These are phyloP conservation scores for Roridomyces roridus DNA, from an alignment of 768 basidiomycete species.

Conservation along the genomic window DNA sequence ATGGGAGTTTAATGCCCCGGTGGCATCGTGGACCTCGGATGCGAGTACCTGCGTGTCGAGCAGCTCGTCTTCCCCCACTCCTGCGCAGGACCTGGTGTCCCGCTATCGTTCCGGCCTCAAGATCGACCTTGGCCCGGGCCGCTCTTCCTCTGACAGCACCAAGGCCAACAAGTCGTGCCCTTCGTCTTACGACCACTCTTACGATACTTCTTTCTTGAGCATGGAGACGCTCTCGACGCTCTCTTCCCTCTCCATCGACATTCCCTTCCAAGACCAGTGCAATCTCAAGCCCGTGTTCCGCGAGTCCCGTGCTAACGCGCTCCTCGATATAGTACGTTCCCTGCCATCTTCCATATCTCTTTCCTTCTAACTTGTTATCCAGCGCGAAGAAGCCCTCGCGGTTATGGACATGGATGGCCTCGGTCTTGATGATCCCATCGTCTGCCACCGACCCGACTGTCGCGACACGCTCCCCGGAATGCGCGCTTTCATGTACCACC, in stretches of 20 bases:
- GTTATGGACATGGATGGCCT: conserved; percentile 31
- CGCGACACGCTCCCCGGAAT: conserved; percentile 28
- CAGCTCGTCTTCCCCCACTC: conserved; percentile 31
- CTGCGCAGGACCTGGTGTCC: conserved; percentile 45
- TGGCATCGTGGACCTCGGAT: conserved; percentile 29
- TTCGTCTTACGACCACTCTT: conserved; percentile 4
- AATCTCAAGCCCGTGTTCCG: conserved; percentile 38
- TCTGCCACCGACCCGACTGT: conserved; percentile 54
- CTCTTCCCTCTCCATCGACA: conserved; percentile 16
- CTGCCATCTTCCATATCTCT: neutral
- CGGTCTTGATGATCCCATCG: conserved; percentile 24
- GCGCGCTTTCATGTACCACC: conserved; percentile 39
- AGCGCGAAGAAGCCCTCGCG: conserved; percentile 25
- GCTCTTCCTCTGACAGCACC: conserved; percentile 1
- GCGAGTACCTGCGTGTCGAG: conserved; percentile 28
- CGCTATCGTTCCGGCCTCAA: conserved; percentile 45
- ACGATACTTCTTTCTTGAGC: neutral
- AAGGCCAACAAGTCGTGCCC: neutral
- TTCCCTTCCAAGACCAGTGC: conserved; percentile 22
- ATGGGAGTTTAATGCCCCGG: conserved; percentile 43
- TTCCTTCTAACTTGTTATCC: conserved; percentile 27
- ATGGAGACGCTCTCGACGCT: conserved; percentile 11
- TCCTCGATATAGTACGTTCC: conserved; percentile 46
- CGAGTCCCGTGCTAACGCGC: conserved; percentile 41
- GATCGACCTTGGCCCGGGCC: conserved; percentile 18